Evolutionary conservation across 345 rosid genomes (phyloP).

Genomic region (Hirschfeldia incana): DNA sequence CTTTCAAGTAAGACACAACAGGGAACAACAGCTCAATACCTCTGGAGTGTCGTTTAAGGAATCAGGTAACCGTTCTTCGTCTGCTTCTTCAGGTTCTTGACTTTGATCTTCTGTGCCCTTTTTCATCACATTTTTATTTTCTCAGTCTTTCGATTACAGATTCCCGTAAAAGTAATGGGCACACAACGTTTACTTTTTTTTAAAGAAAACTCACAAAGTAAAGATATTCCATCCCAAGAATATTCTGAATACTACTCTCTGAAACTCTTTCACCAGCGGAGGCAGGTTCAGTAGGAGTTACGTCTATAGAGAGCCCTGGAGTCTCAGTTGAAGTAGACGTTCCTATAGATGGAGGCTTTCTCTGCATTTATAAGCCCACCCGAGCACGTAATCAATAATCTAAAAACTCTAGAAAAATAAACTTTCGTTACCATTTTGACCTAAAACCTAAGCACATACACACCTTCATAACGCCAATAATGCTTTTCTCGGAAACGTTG

Average conservation of each 20-base stretch:
- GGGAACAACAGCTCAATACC: neutral
- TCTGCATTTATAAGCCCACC: neutral
- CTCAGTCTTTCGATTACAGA: too few relatives aligned
- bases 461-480: conserved; percentile 42
- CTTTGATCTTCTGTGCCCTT: too few relatives aligned
- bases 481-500: conserved; percentile 60
- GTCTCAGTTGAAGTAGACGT: conserved; percentile 36
- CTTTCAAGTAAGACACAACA: neutral
- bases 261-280: neutral
- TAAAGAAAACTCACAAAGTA: neutral
- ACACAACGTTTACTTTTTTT: neutral
- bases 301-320: neutral
- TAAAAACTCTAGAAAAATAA: neutral
- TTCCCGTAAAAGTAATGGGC: neutral
- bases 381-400: neutral
- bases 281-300: neutral
- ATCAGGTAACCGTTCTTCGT: neutral
- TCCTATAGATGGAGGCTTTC: neutral
- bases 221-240: neutral
- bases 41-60: neutral
- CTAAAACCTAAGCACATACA: neutral
- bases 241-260: neutral
- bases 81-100: too few relatives aligned
- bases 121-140: too few relatives aligned
- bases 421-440: neutral